Conservation (phyloP, 2,329 filamentous ascomycete species). For the Sclerotinia spermophila region DNA sequence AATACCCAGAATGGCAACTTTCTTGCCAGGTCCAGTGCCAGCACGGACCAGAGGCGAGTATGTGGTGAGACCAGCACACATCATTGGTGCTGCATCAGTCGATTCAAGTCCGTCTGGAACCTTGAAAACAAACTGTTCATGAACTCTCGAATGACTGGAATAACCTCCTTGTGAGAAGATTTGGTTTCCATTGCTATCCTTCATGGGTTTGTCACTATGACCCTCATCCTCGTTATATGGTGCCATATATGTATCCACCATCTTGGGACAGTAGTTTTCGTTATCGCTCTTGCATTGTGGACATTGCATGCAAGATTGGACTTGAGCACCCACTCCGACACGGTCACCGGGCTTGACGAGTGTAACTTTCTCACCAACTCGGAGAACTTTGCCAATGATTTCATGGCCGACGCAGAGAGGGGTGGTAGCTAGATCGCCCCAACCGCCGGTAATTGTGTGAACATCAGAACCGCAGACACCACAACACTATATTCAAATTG, state of each 20-base stretch:
- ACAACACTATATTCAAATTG: constrained; percentile 33
- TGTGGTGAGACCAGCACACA: constrained; percentile 74
- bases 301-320: constrained; percentile 47
- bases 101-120: constrained; percentile 51
- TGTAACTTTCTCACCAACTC: constrained; percentile 63
- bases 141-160: constrained; percentile 49
- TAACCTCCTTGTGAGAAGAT: constrained; percentile 50
- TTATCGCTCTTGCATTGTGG: constrained; percentile 45
- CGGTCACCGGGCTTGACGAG: constrained; percentile 48
- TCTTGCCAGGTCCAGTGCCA: constrained; percentile 65
- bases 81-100: constrained; percentile 59
- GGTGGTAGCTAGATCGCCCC: constrained; percentile 19
- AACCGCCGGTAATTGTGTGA: constrained; percentile 34
- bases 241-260: constrained; percentile 30
- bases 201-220: constrained; percentile 16
- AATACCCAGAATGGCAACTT: constrained; percentile 64
- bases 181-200: constrained; percentile 15
- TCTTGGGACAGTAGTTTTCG: constrained; percentile 34
- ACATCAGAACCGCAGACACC: constrained; percentile 44
- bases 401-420: constrained; percentile 45
- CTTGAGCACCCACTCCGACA: constrained; percentile 52
- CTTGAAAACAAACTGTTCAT: constrained; percentile 57
- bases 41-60: constrained; percentile 66
- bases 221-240: constrained; percentile 24
- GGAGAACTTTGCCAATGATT: constrained; percentile 42